phyloP scores from a whole-genome alignment of 345 rosid species.

The Lenwebbia sp. region DNA sequence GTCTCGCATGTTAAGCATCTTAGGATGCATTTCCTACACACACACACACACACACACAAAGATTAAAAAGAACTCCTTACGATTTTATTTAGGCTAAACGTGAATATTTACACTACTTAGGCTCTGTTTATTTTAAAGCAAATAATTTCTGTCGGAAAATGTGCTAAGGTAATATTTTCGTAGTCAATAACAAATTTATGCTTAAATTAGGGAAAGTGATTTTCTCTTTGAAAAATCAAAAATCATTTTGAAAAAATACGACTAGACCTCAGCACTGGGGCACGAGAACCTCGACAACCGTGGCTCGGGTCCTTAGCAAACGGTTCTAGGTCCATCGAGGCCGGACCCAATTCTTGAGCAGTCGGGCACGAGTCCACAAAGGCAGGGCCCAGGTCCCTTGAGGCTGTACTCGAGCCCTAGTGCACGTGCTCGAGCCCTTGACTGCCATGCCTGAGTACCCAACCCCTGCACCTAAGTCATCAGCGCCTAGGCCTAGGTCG shows the following conservation, averaged over 20 bases:
- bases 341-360: neutral
- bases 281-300: neutral
- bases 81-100: neutral
- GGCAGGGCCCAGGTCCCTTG: neutral
- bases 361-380: neutral
- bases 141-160: neutral
- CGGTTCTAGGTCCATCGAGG: neutral
- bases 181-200: neutral
- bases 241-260: neutral
- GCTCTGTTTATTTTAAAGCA: neutral
- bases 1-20: neutral
- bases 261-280: neutral
- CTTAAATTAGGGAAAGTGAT: neutral
- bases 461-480: fast-evolving
- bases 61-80: neutral
- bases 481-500: neutral
- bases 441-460: fast-evolving
- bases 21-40: neutral
- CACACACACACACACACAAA: neutral
- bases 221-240: neutral
- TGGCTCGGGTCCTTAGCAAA: neutral
- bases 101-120: neutral
- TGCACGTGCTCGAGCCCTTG: neutral
- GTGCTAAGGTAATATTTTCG: neutral
- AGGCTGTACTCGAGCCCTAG: neutral